Evolutionary conservation across 2,329 filamentous ascomycete genomes (phyloP), one percentile per base, ranked within the genome.

Genomic region (Fusarium subtropicale): DNA sequence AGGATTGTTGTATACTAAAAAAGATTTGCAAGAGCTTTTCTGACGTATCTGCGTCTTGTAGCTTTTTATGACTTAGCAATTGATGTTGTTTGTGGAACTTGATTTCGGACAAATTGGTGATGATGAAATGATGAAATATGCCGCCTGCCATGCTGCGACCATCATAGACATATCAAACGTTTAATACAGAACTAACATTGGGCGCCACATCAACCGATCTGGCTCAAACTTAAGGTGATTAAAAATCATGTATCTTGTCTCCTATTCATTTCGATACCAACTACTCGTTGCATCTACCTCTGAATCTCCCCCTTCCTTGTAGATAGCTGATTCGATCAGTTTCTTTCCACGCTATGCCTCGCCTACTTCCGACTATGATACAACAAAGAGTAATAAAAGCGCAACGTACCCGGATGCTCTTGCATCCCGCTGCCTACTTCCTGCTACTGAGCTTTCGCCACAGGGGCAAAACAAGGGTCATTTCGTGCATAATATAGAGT

Each of bases 1-100:
- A 58, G 62, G 66, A 63, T 59, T 70, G 57, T 69, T 69, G 66
- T 69, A 70, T 69, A 69, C 54, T 69, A 70, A 69, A 50, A 53
- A 66, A 44, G 56, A 63, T 58, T 67, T 55, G 61, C 56, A 42
- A 58, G 45, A 63, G 62, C 53, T 41, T 36, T 48, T 30, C 22
- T 45, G 52, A 38, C 46, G 56, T 46, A 44, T 63, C 41, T 59
- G 33, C 38, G 62, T 67, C 66, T 39, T 58, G 55, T 42, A 69
- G 47, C 45, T 63, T 67, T 36, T 67, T 52, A 69, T 42, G 66
- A 66, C 56, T 56, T 63, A 39, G 47, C 66, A 69, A 70, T 70
- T 67, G 66, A 69, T 67, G 51, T 59, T 64, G 41, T 69, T 62
- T 30, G 67, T 30, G 28, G 48, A 61, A 46, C 16, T 45, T 34